Conservation (phyloP, 768 basidiomycete species). For the Leucocoprinus sp. region DNA sequence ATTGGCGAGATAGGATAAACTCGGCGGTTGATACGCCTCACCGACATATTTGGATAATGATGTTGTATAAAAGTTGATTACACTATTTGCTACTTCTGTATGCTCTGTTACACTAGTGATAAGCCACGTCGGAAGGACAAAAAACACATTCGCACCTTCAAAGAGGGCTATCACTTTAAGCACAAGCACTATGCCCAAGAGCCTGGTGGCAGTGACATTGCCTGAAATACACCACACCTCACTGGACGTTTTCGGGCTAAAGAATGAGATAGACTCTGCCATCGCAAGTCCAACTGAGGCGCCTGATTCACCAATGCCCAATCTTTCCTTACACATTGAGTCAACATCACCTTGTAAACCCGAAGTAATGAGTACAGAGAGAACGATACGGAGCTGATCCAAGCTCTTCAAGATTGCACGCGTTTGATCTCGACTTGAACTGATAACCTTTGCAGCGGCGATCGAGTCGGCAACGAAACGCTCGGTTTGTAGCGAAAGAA, state of each 20-base stretch:
- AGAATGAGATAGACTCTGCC: constrained; percentile 39
- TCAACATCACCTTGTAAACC: constrained; percentile 69
- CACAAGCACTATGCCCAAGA: constrained; percentile 56
- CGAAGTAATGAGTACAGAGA: constrained; percentile 61
- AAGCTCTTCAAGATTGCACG: constrained; percentile 37
- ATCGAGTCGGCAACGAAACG: constrained; percentile 41
- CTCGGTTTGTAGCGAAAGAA: constrained; percentile 43
- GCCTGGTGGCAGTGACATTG: constrained; percentile 59
- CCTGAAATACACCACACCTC: constrained; percentile 71
- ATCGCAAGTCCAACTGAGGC: constrained; percentile 39
- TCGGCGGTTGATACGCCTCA: constrained; percentile 52
- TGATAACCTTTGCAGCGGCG: constrained; percentile 43
- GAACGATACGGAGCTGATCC: constrained; percentile 46
- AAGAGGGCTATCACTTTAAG: constrained; percentile 68
- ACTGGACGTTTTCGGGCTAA: constrained; percentile 24
- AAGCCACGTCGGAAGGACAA: background rate
- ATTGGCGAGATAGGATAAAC: constrained; percentile 61
- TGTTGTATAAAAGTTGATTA: constrained; percentile 74
- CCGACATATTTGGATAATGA: constrained; percentile 61
- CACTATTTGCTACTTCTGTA: constrained; percentile 59
- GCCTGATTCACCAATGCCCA: constrained; percentile 37
- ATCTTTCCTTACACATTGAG: constrained; percentile 47
- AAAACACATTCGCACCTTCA: constrained; percentile 37
- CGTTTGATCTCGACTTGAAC: constrained; percentile 35
- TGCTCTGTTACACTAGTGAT: constrained; percentile 38